These are phyloP conservation scores for Neonectria coccinea DNA, from an alignment of 2,329 filamentous ascomycete species.

Conservation along the genomic window DNA sequence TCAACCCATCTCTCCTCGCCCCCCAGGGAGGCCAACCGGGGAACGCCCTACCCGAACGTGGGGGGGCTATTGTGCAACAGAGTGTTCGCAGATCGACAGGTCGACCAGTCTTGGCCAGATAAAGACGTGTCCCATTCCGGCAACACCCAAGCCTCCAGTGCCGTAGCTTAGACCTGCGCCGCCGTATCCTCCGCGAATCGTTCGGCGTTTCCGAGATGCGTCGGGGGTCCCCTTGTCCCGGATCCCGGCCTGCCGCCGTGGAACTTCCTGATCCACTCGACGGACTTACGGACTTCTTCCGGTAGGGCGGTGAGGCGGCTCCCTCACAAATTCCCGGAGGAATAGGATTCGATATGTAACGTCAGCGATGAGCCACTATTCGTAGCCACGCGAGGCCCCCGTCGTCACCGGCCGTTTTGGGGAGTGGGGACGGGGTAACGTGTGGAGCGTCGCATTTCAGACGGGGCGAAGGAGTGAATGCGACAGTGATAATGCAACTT, in stretches of 20 bases:
- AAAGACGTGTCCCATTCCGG: background rate
- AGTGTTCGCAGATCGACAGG: background rate
- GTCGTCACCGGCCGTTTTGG: too few relatives aligned
- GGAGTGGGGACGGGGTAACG: too few relatives aligned
- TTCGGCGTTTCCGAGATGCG: background rate
- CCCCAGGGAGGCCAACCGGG: slow-evolving; percentile 18
- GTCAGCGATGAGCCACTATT: background rate
- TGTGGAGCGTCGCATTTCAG: too few relatives aligned
- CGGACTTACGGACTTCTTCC: slow-evolving; percentile 15
- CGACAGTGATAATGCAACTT: background rate
- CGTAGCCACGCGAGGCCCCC: too few relatives aligned
- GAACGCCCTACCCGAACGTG: slow-evolving; percentile 12
- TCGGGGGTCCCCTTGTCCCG: background rate
- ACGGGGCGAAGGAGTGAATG: too few relatives aligned
- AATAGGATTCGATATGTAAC: slow-evolving; percentile 4
- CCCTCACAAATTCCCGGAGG: slow-evolving; percentile 4
- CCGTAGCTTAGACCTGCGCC: slow-evolving; percentile 8
- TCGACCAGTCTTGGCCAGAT: background rate
- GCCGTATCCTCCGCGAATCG: slow-evolving; percentile 7
- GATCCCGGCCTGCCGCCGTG: slow-evolving; percentile 3
- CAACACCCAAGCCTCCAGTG: background rate
- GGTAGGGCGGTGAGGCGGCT: background rate
- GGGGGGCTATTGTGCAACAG: slow-evolving; percentile 8
- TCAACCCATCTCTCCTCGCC: slow-evolving; percentile 13
- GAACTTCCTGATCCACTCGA: background rate